phyloP scores from a whole-genome alignment of 495 filamentous ascomycete species.

The Aeminium ludgeri region DNA sequence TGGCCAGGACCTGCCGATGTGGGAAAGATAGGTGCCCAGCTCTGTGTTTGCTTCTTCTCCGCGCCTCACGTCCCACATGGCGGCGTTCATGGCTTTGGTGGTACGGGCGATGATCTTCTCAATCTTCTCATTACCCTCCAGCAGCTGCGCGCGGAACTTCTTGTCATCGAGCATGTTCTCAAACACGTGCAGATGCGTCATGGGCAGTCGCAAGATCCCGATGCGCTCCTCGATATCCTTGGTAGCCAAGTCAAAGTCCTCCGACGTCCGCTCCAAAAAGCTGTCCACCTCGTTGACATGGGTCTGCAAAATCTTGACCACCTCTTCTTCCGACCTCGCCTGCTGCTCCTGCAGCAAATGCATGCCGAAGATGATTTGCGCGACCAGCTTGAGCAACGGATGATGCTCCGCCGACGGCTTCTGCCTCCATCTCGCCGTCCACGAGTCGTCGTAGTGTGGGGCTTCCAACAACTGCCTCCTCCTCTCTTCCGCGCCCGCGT shows the following conservation, averaged over 20 bases:
- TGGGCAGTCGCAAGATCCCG: slow-evolving; percentile 61
- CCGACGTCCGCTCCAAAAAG: slow-evolving; percentile 67
- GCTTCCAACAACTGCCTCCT: slow-evolving; percentile 53
- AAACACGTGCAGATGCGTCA: slow-evolving; percentile 69
- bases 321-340: slow-evolving; percentile 73
- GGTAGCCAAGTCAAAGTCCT: slow-evolving; percentile 71
- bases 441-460: slow-evolving; percentile 43
- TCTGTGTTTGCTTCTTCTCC: slow-evolving; percentile 61
- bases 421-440: slow-evolving; percentile 57
- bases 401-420: slow-evolving; percentile 54
- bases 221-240: slow-evolving; percentile 67
- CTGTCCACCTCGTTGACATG: slow-evolving; percentile 90
- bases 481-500: slow-evolving; percentile 40
- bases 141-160: slow-evolving; percentile 60
- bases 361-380: slow-evolving; percentile 87
- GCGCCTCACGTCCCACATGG: slow-evolving; percentile 59
- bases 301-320: slow-evolving; percentile 73
- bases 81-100: slow-evolving; percentile 51
- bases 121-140: slow-evolving; percentile 79
- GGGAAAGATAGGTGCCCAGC: slow-evolving; percentile 55
- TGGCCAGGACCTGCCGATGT: slow-evolving; percentile 39
- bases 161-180: slow-evolving; percentile 77
- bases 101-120: slow-evolving; percentile 75
- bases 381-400: slow-evolving; percentile 74
- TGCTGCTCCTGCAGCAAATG: slow-evolving; percentile 71